Conservation (phyloP, 345 rosid genomes). For the Abelmoschus esculentus region DNA sequence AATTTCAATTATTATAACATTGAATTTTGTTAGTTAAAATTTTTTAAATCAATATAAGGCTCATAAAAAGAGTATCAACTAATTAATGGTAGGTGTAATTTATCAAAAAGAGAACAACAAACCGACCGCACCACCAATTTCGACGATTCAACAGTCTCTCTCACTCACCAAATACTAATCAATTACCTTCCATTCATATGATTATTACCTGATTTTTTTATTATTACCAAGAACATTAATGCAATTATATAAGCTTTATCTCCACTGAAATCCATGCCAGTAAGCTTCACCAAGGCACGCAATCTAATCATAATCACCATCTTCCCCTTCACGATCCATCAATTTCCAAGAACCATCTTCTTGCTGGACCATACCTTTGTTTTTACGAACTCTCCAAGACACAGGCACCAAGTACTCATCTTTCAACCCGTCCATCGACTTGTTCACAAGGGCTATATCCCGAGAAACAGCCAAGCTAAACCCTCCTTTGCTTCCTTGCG, state of each 20-base stretch:
- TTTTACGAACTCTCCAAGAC: constrained; percentile 45
- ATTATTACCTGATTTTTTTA: not conserved
- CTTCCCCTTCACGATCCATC: constrained; percentile 50
- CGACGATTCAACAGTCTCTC: not conserved
- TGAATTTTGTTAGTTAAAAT: too few species aligned
- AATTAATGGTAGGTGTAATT: too few species aligned
- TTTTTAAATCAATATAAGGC: too few species aligned
- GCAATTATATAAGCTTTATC: not conserved
- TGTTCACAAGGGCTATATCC: constrained; percentile 54
- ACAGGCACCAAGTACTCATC: constrained; percentile 53
- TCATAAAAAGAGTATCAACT: too few species aligned
- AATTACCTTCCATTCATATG: not conserved
- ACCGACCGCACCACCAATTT: not conserved
- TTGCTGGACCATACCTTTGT: constrained; percentile 71
- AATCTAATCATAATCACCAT: constrained; percentile 19
- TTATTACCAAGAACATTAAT: not conserved
- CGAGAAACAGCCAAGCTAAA: constrained; percentile 54
- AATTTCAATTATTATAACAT: too few species aligned
- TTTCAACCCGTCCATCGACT: constrained; percentile 41
- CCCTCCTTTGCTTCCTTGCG: constrained; percentile 46
- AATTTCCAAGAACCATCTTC: constrained; percentile 71
- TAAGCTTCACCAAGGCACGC: not conserved
- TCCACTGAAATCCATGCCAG: not conserved
- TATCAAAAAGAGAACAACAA: not conserved
- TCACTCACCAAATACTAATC: constrained; percentile 14